Conservation (phyloP, 1,284 basidiomycete genomes). For the Chondrostereum purpureum region DNA sequence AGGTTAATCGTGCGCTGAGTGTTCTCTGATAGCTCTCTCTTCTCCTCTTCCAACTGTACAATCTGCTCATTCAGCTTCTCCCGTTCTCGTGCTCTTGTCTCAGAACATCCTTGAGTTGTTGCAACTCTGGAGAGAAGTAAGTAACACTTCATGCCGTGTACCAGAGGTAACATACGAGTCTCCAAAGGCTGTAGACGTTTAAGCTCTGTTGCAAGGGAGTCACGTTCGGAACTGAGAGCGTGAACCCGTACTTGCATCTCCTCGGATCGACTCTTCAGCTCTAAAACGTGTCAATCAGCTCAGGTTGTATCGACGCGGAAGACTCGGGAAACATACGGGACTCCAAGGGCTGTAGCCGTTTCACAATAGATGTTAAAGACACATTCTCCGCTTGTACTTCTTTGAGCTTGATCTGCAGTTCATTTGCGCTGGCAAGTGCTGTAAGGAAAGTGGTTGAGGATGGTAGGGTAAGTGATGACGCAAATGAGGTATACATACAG, state of each 20-base stretch:
- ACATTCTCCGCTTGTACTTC: conserved; percentile 5
- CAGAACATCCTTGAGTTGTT: conserved; percentile 22
- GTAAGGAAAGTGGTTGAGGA: neutral
- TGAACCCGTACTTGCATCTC: conserved; percentile 15
- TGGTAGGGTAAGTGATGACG: neutral
- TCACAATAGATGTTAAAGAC: conserved; percentile 3
- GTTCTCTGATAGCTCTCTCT: conserved; percentile 35
- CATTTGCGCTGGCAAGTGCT: neutral
- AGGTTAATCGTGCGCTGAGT: conserved; percentile 60
- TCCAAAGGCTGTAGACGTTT: conserved; percentile 21
- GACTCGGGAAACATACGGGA: conserved; percentile 1
- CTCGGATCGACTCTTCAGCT: conserved; percentile 11
- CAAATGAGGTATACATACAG: neutral
- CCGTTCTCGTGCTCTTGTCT: conserved; percentile 18
- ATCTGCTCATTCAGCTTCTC: conserved; percentile 28
- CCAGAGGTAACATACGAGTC: conserved; percentile 19
- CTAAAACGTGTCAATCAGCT: neutral
- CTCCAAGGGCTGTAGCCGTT: conserved; percentile 1
- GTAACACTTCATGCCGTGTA: neutral
- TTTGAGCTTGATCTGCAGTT: neutral
- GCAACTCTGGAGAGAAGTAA: conserved; percentile 5
- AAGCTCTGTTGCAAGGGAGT: conserved; percentile 20
- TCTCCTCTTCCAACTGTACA: conserved; percentile 24
- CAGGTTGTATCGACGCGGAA: neutral
- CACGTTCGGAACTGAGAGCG: conserved; percentile 22